Evolutionary conservation across 1,139 yeast genomes (phyloP), one percentile per base, ranked within the genome.

Genomic region (Suhomyces anneliseae): DNA sequence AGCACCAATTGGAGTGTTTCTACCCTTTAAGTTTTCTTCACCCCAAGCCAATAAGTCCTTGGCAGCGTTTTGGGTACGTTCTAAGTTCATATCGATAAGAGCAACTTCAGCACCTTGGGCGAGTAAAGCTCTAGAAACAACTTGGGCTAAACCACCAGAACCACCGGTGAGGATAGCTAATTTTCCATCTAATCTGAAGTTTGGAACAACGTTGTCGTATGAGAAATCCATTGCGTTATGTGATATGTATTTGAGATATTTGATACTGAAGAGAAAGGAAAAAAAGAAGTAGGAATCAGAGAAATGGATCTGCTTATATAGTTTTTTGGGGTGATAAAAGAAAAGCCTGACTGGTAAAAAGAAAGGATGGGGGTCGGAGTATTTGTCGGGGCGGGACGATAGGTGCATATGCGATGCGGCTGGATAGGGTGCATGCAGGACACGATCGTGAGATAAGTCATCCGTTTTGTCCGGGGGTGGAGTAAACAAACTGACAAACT

Each of bases 121-220:
- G 32, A 86, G 70, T 45, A 83, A 74, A 19, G 87, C 88, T 64
- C 85, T 80, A 45, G 87, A 80, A 66, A 87, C 65, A 14, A 86
- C 82, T 32, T 83, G 70, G 3, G 90, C 85, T 56, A 87, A 72
- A 19, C 95, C 95, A 44, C 95, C 95, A 31, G 90, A 84, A 14
- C 95, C 95, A 44, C 95, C 95, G 33, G 95, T 87, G 55, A 87
- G 69, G 45, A 87, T 76, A 39, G 89, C 90, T 48, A 86, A 72
- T 65, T 84, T 82, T 46, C 87, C 87, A 57, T 85, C 90, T 54
- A 87, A 76, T 57, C 87, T 74, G 66, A 82, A 83, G 65, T 65
- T 72, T 43, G 81, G 81, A 19, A 76, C 78, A 46, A 76, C 70
- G 70, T 74, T 72, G 45, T 72, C 70, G 65, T 66, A 72, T 31